Conservation (phyloP, 192 early-diverging fungal species). For the Podila minutissima region DNA sequence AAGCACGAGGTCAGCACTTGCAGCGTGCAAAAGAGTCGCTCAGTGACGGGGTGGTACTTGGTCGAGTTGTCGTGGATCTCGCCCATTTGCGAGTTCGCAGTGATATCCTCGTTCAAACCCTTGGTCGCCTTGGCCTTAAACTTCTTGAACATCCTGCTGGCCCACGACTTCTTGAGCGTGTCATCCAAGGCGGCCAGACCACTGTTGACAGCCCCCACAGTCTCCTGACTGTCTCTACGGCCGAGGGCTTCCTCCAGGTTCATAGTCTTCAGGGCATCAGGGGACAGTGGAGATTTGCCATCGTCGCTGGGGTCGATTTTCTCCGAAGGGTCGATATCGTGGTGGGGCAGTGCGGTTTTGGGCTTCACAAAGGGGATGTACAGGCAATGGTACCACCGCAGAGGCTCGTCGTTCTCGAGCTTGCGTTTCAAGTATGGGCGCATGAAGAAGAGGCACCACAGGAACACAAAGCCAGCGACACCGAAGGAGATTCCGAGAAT, state of each 20-base stretch:
- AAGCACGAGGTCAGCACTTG: slow-evolving; percentile 84
- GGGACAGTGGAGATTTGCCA: slow-evolving; percentile 2
- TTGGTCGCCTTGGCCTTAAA: slow-evolving; percentile 8
- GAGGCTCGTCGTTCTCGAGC: slow-evolving; percentile 67
- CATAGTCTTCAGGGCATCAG: neutral
- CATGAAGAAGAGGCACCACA: slow-evolving; percentile 69
- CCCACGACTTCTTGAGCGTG: neutral
- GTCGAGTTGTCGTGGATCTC: slow-evolving; percentile 71
- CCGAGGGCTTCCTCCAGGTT: neutral
- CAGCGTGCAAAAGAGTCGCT: slow-evolving; percentile 84
- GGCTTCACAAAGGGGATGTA: slow-evolving; percentile 63
- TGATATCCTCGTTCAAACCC: slow-evolving; percentile 21
- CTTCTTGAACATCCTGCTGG: neutral
- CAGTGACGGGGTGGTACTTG: slow-evolving; percentile 76
- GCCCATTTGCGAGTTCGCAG: slow-evolving; percentile 41
- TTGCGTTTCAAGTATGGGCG: slow-evolving; percentile 70
- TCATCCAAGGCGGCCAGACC: slow-evolving; percentile 17
- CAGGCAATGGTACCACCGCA: slow-evolving; percentile 79
- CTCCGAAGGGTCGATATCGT: neutral
- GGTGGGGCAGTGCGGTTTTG: neutral
- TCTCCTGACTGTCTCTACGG: neutral
- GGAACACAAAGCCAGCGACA: slow-evolving; percentile 59
- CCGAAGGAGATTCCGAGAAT: slow-evolving; percentile 74
- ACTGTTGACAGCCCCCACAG: slow-evolving; percentile 6
- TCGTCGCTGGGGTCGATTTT: neutral